A percentile compares a stretch with the other conserved stretches of the same genome.
These are phyloP conservation scores for Rhizopus arrhizus DNA, from an alignment of 371 early-diverging fungal genomes.

Conservation along the genomic window DNA sequence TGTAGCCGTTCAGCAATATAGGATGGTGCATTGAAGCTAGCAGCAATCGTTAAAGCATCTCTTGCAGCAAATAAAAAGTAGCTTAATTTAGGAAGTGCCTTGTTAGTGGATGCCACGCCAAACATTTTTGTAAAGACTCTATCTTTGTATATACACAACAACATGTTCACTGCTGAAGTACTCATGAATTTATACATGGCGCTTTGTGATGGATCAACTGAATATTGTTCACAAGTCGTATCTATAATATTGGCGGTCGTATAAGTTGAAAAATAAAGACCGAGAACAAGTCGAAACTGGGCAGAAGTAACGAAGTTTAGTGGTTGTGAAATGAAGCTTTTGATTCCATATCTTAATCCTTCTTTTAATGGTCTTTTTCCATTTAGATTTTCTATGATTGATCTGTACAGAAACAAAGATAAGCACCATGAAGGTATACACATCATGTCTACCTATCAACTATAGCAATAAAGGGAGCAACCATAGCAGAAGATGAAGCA, in stretches of 20 bases:
- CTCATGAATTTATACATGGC: constrained; percentile 60
- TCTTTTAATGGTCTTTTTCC: constrained; percentile 50
- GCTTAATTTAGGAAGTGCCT: constrained; percentile 51
- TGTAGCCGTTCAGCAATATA: constrained; percentile 36
- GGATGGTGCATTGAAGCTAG: constrained; percentile 69
- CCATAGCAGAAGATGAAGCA: constrained; percentile 46
- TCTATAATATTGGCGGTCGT: constrained; percentile 62
- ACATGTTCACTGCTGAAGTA: constrained; percentile 61
- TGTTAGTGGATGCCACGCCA: constrained; percentile 42
- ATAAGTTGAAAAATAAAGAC: constrained; percentile 62
- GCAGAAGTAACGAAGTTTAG: constrained; percentile 46
- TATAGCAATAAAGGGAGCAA: constrained; percentile 66
- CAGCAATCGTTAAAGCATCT: constrained; percentile 67
- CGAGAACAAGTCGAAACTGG: constrained; percentile 56
- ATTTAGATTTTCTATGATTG: constrained; percentile 66
- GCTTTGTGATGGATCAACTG: constrained; percentile 24
- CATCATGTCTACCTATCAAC: constrained; percentile 55
- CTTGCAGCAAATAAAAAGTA: constrained; percentile 61
- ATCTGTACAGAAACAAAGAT: constrained; percentile 22
- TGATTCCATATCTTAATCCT: constrained; percentile 52
- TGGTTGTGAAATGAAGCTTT: constrained; percentile 44
- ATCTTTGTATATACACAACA: constrained; percentile 64
- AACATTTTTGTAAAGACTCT: constrained; percentile 66
- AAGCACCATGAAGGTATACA: no score
- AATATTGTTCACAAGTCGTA: constrained; percentile 49